Evolutionary conservation across 352 stramenopile genomes (phyloP), one percentile per base, ranked within the genome.

Genomic region (Pythium plurisporium): DNA sequence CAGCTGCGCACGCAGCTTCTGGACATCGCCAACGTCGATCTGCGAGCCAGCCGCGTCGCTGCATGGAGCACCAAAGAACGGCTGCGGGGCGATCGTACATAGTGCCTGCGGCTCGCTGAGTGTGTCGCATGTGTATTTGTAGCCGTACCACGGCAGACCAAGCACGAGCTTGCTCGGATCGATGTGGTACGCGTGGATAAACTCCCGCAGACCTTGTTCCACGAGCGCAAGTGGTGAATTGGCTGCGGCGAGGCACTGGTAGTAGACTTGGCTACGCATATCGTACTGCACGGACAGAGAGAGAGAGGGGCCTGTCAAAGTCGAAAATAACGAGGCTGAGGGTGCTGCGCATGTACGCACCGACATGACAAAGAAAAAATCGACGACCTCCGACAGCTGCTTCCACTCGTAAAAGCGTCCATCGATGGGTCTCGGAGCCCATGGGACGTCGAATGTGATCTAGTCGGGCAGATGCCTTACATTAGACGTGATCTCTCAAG

Each of bases 361-460:
- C 62, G 81, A 88, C 91, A 97, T 97, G 48, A 97, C 83, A 50
- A 96, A 97, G 29, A 96, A 66, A 47, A 94, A 87, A 66, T 97
- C 89, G 10, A 73, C 60, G 4, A 67, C 72, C 14, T 76, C 55
- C 2, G 79, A 79, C 19, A 95, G 74, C 30, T 76, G 77, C 20
- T 69, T 71, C 76, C 86, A 95, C 50, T 88, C 70, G 53, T 96
- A 96, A 41, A 89, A 93, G 22, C 87, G 76, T 4, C 77, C 80
- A 62, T 96, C 87, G 15, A 96, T 73, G 5, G 77, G 81, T 8
- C 76, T 71, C 29, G 85, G 82, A 1, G 80, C 78, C 85, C 82
- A 93, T 14, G 85, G 71, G 50, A 94, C 79, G 66, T 91, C 81
- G 57, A 91, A 91, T 27, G 81, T 89, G 56, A 94, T 82, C 83